These are phyloP conservation scores for Psilocybe subaeruginosa DNA, from an alignment of 768 basidiomycete genomes.

Conservation along the genomic window DNA sequence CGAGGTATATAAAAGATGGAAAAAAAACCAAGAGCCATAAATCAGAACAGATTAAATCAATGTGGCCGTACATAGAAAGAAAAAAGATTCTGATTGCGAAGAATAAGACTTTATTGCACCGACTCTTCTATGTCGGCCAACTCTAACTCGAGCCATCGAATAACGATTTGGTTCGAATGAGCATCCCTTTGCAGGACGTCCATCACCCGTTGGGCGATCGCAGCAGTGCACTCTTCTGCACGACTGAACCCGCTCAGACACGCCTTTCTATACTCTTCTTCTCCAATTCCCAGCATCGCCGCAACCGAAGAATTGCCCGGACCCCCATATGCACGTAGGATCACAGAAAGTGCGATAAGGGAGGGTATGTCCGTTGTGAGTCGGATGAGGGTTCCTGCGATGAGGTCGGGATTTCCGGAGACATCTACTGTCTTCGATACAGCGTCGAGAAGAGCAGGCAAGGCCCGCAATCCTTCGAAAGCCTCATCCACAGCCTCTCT, in stretches of 20 bases:
- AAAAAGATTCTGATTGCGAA: background rate
- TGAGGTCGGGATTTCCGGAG: conserved; percentile 24
- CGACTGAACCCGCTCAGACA: conserved; percentile 77
- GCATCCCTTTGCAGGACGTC: conserved; percentile 45
- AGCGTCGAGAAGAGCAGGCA: conserved; percentile 60
- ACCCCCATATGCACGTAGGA: conserved; percentile 53
- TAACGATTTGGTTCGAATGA: conserved; percentile 35
- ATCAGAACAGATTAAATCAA: background rate
- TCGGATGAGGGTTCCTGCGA: conserved; percentile 47
- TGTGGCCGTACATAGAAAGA: background rate
- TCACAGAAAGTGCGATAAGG: conserved; percentile 72
- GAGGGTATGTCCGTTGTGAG: conserved; percentile 71
- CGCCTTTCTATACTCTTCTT: conserved; percentile 66
- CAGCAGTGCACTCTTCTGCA: conserved; percentile 71
- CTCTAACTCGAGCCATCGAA: conserved; percentile 56
- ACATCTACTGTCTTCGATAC: conserved; percentile 28
- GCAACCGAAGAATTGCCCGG: conserved; percentile 46
- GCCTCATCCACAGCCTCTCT: conserved; percentile 83
- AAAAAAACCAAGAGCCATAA: background rate
- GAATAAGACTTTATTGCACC: conserved; percentile 3
- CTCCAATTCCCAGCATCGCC: conserved; percentile 57
- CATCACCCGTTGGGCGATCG: conserved; percentile 60
- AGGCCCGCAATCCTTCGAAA: conserved; percentile 61
- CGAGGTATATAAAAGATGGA: background rate
- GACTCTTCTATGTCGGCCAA: conserved; percentile 31